These are phyloP conservation scores for Russula virescens DNA, from an alignment of 768 basidiomycete genomes.

Conservation along the genomic window DNA sequence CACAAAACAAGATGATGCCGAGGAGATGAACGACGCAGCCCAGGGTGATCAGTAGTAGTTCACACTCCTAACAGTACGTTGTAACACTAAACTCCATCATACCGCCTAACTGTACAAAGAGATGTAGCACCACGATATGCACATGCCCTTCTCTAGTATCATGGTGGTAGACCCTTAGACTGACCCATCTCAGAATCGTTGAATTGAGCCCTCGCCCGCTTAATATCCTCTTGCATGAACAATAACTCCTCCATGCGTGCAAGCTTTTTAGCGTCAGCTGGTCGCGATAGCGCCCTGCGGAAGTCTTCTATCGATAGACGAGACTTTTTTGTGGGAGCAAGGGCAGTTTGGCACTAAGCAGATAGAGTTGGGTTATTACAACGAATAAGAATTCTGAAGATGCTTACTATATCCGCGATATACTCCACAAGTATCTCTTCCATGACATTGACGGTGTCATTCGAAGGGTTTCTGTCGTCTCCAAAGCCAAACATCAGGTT, in stretches of 20 bases:
- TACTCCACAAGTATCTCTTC: conserved; percentile 91
- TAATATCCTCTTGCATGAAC: conserved; percentile 93
- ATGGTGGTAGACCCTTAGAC: conserved; percentile 42
- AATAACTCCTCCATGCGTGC: conserved; percentile 88
- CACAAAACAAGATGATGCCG: conserved; percentile 28
- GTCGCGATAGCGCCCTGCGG: conserved; percentile 68
- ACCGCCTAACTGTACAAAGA: not conserved
- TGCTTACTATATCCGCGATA: conserved; percentile 80
- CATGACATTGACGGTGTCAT: conserved; percentile 86
- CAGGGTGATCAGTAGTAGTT: conserved; percentile 69
- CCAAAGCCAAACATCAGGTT: conserved; percentile 93
- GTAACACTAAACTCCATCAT: not conserved
- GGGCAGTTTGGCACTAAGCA: conserved; percentile 66
- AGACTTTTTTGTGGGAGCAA: conserved; percentile 60
- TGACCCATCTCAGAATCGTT: conserved; percentile 48
- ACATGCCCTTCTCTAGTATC: conserved; percentile 11
- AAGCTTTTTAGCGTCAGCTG: conserved; percentile 88
- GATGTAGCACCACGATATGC: conserved; percentile 9
- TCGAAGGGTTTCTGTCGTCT: conserved; percentile 82
- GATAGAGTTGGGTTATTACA: not conserved
- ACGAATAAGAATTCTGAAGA: conserved; percentile 14
- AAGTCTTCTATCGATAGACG: conserved; percentile 85
- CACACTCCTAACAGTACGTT: not conserved
- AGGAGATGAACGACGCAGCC: conserved; percentile 31
- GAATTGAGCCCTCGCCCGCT: conserved; percentile 78